Conservation (phyloP, 2,329 filamentous ascomycete species). For the Venturia aucupariae region DNA sequence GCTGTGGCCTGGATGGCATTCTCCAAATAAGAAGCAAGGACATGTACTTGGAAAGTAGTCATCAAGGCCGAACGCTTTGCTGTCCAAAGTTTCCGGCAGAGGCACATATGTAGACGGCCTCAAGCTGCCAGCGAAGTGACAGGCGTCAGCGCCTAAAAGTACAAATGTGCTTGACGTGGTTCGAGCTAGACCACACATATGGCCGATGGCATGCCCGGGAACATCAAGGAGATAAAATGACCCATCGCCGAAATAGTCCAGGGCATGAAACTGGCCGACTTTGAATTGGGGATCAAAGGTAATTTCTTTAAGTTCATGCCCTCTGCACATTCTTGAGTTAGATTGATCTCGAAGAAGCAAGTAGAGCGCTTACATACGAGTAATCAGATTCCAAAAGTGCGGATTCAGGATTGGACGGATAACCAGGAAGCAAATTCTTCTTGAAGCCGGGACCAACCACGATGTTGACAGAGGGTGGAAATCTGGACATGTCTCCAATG, state of each 20-base stretch:
- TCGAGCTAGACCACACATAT: slow-evolving; percentile 33
- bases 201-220: slow-evolving; percentile 33
- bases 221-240: slow-evolving; percentile 46
- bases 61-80: slow-evolving; percentile 22
- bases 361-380: background rate
- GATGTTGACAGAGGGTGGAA: slow-evolving; percentile 38
- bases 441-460: slow-evolving; percentile 47
- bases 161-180: slow-evolving; percentile 31
- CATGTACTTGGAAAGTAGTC: slow-evolving; percentile 17
- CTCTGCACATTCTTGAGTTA: background rate
- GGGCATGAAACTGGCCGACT: slow-evolving; percentile 38
- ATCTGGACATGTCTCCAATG: slow-evolving; percentile 40
- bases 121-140: slow-evolving; percentile 32
- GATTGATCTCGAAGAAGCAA: background rate
- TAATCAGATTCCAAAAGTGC: slow-evolving; percentile 21
- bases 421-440: slow-evolving; percentile 37
- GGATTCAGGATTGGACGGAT: slow-evolving; percentile 28
- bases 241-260: slow-evolving; percentile 49
- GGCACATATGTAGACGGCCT: slow-evolving; percentile 29
- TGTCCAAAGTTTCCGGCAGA: slow-evolving; percentile 26
- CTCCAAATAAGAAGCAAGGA: slow-evolving; percentile 29
- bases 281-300: slow-evolving; percentile 22
- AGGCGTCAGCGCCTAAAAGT: slow-evolving; percentile 36
- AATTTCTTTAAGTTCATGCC: slow-evolving; percentile 20
- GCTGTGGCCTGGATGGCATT: slow-evolving; percentile 21